phyloP scores from a whole-genome alignment of 495 filamentous ascomycete species.

The Xylaria venustula region DNA sequence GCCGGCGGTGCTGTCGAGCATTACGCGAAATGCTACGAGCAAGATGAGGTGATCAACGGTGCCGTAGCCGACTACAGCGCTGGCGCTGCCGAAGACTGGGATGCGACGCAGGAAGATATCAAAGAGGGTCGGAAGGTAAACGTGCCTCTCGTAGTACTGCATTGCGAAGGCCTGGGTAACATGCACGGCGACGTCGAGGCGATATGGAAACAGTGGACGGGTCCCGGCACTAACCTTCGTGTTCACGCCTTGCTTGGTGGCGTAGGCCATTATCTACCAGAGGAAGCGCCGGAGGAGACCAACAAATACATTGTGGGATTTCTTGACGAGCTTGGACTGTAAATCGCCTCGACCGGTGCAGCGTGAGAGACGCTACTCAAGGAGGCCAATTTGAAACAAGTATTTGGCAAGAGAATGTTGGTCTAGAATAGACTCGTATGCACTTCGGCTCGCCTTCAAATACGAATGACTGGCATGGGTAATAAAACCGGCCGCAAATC shows the following conservation, averaged over 20 bases:
- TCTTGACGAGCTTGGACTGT: slow-evolving; percentile 10
- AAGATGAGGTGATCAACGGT: slow-evolving; percentile 33
- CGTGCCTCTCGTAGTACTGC: slow-evolving; percentile 40
- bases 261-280: slow-evolving; percentile 51
- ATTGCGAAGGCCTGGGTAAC: slow-evolving; percentile 44
- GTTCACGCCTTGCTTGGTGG: slow-evolving; percentile 34
- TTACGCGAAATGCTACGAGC: slow-evolving; percentile 41
- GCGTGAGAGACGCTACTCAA: not conserved
- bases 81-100: slow-evolving; percentile 40
- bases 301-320: slow-evolving; percentile 31
- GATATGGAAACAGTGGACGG: slow-evolving; percentile 49
- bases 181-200: slow-evolving; percentile 37
- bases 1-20: slow-evolving; percentile 31
- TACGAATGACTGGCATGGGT: too few relatives aligned
- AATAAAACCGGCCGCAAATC: too few relatives aligned
- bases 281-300: slow-evolving; percentile 45
- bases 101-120: slow-evolving; percentile 45
- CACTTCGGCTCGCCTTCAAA: too few relatives aligned
- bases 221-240: slow-evolving; percentile 26
- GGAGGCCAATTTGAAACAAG: not conserved
- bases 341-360: not conserved
- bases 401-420: not conserved
- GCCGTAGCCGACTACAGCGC: slow-evolving; percentile 49
- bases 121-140: slow-evolving; percentile 42
- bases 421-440: too few relatives aligned